Conservation (phyloP, 2,329 filamentous ascomycete genomes). For the Trichoderma sp. region DNA sequence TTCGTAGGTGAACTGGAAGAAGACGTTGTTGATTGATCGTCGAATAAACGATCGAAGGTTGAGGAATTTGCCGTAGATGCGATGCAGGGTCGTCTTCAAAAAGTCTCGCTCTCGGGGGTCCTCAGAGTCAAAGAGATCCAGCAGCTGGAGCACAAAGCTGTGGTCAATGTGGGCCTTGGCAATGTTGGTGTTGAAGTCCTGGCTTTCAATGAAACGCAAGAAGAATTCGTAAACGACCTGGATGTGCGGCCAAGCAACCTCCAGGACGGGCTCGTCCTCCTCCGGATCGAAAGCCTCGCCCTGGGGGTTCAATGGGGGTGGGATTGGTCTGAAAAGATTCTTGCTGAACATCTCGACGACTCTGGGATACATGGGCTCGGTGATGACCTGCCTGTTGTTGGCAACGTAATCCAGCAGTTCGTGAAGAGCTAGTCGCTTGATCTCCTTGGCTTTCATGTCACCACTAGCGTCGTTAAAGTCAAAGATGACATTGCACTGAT, state of each 20-base stretch:
- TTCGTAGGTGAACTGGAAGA: constrained; percentile 99
- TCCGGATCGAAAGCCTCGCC: constrained; percentile 98
- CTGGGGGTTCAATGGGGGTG: constrained; percentile 95
- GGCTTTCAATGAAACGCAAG: constrained; percentile 96
- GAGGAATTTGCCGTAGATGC: constrained; percentile 98
- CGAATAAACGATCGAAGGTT: constrained; percentile 97
- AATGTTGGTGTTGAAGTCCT: constrained; percentile 99
- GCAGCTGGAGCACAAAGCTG: constrained; percentile 90
- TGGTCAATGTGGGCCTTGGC: constrained; percentile 99
- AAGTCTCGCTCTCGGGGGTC: constrained; percentile 96
- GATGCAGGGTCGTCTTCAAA: constrained; percentile 94
- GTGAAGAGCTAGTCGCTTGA: constrained; percentile 93
- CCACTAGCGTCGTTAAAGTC: constrained; percentile 98
- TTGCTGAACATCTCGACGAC: constrained; percentile 99
- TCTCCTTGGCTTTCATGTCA: constrained; percentile 99
- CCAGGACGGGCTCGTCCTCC: constrained; percentile 95
- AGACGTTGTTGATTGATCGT: constrained; percentile 99
- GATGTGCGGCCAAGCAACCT: constrained; percentile 98
- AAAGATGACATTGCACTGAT: constrained; percentile 99
- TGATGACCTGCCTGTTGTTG: constrained; percentile 98
- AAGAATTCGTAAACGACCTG: constrained; percentile 99
- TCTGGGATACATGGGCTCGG: constrained; percentile 96
- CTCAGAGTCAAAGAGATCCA: constrained; percentile 98
- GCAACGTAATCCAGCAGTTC: constrained; percentile 97
- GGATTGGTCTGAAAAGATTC: constrained; percentile 96